Base-by-base conservation (phyloP, 108 stramenopile species). In the Pseudonitzschia multiseries region DNA sequence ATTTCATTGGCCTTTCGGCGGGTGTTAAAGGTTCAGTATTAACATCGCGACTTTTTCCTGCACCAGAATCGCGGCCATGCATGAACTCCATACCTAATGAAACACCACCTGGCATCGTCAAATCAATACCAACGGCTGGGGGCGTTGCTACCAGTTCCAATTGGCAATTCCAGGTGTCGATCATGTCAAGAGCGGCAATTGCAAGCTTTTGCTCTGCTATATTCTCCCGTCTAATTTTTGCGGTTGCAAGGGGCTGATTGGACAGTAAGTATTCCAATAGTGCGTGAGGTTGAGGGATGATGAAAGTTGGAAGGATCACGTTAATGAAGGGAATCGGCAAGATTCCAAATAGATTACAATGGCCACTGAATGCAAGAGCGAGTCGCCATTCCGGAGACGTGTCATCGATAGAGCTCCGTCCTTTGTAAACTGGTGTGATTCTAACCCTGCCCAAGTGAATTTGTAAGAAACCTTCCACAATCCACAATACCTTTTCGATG, bases 251-350 rank as follows among this genome's bases (percentile, higher is more conserved):
- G 2, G 94, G 94, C 70, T 95, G 92, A 4, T 79, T 52, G 6
- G 92, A 84, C 62, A 90, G 24, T 53, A 95, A 68, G 69, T 82
- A 84, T 62, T 90, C 84, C 68, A 95, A 70, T 43, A 93, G 79
- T 0, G 92, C 90, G 79, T 95, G 91, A 12, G 91, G 92, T 57
- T 87, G 88, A 22, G 94, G 94, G 77, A 95, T 95, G 70, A 95
- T 86, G 64, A 93, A 92, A 14, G 92, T 84, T 2, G 94, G 94
- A 61, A 95, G 70, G 22, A 76, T 71, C 29, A 93, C 75, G 50
- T 71, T 83, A 51, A 95, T 81, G 73, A 95, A 95, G 4, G 94
- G 94, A 67, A 95, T 83, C 0, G 92, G 92, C 24, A 95, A 81
- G 57, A 82, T 82, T 13, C 84, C 82, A 70, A 93, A 93, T 44